Base-by-base conservation (phyloP, 768 basidiomycete genomes). In the Lactarius evosmus region DNA sequence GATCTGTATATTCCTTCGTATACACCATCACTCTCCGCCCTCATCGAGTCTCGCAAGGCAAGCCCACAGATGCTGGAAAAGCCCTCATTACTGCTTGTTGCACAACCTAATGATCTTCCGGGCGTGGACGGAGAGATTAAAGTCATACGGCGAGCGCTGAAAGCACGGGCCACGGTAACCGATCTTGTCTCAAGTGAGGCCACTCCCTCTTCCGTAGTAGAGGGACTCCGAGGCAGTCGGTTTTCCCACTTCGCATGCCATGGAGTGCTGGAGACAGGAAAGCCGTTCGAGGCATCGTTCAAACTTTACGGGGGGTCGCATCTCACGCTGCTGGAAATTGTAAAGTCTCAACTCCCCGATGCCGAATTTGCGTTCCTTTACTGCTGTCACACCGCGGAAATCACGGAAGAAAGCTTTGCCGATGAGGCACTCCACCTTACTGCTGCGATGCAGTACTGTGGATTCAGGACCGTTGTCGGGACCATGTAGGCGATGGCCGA, bases 1-100 rank as follows among this genome's bases (percentile, higher is more conserved):
- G 61, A 62, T 29, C 3, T 62, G 1, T 62, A 50, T 9, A 40
- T 62, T 1, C 14, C 44, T 0, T 62, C 61, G 11, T 62, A 62
- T 44, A 50, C 61, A 2, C 54, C 55, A 1, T 27, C 55, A 1
- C 46, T 62, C 11, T 55, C 61, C 4, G 27, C 61, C 30, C 61
- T 62, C 29, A 50, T 56, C 46, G 34, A 56, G n/a, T 30, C 61
- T 14, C 61, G 33, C 30, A 29, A 29, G 5, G 32, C 40, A 7
- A 7, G 17, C 34, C 4, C 17, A 9, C 36, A 16, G 1, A 7
- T 3, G 9, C 17, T 14, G 9, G n/a, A 27, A 11, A 12, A 4
- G 9, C 60, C 60, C 5, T 38, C 52, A 5, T n/a, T 65, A 25
- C 54, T 65, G 3, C 16, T 59, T 16, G 30, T 65, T 2, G 58